These are phyloP conservation scores for Aspergillus cavernicola DNA, from an alignment of 495 filamentous ascomycete species.

Conservation along the genomic window DNA sequence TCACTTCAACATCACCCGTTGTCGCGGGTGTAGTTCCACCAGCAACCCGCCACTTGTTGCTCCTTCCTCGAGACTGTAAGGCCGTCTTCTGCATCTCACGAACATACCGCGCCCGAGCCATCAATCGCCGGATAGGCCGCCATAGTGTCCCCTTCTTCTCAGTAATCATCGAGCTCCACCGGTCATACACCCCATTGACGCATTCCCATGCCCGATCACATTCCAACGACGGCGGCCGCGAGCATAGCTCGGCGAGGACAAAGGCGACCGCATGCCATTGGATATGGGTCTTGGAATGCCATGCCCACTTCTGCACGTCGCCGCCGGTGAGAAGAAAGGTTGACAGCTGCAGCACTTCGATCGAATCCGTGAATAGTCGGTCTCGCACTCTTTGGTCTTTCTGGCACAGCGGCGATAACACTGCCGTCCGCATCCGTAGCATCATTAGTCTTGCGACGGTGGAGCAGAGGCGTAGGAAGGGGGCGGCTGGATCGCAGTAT, in stretches of 20 bases:
- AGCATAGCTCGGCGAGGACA: conserved; percentile 49
- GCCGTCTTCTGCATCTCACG: conserved; percentile 16
- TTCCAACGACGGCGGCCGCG: conserved; percentile 45
- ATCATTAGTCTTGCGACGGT: conserved; percentile 18
- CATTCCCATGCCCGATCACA: conserved; percentile 54
- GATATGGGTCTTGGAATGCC: conserved; percentile 54
- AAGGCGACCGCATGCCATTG: conserved; percentile 61
- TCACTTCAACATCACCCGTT: not conserved
- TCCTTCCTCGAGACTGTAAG: not conserved
- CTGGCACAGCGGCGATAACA: conserved; percentile 19
- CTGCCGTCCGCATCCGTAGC: conserved; percentile 24
- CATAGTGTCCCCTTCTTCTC: conserved; percentile 34
- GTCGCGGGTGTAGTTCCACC: not conserved
- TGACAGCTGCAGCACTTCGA: conserved; percentile 56
- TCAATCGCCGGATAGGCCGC: conserved; percentile 51
- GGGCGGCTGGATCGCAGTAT: conserved; percentile 27
- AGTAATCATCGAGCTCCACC: conserved; percentile 43
- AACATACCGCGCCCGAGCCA: conserved; percentile 37
- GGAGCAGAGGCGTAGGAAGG: conserved; percentile 34
- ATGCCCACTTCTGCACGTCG: conserved; percentile 52
- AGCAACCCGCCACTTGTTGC: not conserved
- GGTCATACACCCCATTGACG: conserved; percentile 40
- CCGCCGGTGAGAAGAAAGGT: conserved; percentile 47
- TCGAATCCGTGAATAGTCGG: conserved; percentile 19
- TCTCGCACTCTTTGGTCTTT: conserved; percentile 9